These are phyloP conservation scores for Akanthomyces dipterigenus DNA, from an alignment of 2,329 filamentous ascomycete genomes.

Conservation along the genomic window DNA sequence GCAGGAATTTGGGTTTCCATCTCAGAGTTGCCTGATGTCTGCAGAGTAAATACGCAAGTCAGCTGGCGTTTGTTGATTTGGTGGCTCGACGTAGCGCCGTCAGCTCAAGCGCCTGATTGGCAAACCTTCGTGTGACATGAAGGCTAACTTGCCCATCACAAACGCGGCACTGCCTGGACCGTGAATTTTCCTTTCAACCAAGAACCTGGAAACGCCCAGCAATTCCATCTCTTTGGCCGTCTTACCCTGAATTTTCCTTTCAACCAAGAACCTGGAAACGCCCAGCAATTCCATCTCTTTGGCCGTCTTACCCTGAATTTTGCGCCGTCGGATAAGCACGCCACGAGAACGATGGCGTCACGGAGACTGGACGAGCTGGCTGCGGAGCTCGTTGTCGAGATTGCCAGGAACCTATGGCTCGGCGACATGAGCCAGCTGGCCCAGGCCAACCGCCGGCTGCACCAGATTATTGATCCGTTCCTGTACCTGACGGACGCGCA, in stretches of 20 bases:
- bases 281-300: neutral
- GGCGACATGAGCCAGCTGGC: conserved; percentile 7
- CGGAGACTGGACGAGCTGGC: neutral
- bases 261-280: too few relatives aligned
- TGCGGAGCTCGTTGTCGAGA: neutral
- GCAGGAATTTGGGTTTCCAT: neutral
- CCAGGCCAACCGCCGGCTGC: neutral
- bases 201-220: neutral
- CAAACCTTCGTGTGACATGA: neutral
- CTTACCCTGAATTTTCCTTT: too few relatives aligned
- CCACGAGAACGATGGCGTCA: neutral
- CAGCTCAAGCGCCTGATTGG: neutral
- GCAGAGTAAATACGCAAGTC: neutral
- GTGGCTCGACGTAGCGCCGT: neutral
- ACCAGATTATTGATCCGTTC: neutral
- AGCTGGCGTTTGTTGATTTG: neutral
- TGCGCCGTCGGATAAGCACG: neutral
- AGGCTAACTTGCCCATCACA: neutral
- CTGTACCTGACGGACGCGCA: neutral
- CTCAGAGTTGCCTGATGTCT: neutral
- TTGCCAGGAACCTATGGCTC: conserved; percentile 1
- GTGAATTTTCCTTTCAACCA: neutral
- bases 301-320: neutral
- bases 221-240: neutral
- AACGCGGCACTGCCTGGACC: neutral